Evolutionary conservation across 148 eudicot genomes (phyloP).

Genomic region (Rhododendron griersonianum): DNA sequence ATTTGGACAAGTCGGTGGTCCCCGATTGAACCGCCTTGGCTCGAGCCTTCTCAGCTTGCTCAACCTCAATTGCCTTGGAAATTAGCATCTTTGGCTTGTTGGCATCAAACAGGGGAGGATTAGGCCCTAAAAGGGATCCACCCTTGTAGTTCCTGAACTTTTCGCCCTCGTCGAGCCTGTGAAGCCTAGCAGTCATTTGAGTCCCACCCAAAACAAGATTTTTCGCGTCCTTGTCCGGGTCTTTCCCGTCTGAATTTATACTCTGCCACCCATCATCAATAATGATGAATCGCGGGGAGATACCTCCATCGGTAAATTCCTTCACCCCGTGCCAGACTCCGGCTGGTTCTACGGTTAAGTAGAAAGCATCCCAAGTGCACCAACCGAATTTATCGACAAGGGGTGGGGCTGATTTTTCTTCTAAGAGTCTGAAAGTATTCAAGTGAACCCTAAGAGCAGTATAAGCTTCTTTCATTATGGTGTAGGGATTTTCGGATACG

Average conservation of each 20-base stretch:
- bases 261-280: slow-evolving; percentile 82
- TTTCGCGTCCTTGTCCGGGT: slow-evolving; percentile 33
- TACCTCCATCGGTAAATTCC: slow-evolving; percentile 42
- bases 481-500: slow-evolving; percentile 56
- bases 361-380: slow-evolving; percentile 81
- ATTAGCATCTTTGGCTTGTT: slow-evolving; percentile 51
- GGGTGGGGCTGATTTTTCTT: slow-evolving; percentile 51
- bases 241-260: slow-evolving; percentile 36
- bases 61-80: slow-evolving; percentile 52
- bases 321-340: slow-evolving; percentile 56
- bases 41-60: slow-evolving; percentile 41
- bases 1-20: slow-evolving; percentile 22
- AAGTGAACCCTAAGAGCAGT: slow-evolving; percentile 54
- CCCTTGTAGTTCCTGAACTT: slow-evolving; percentile 48
- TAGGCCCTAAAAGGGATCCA: slow-evolving; percentile 33
- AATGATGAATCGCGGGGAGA: slow-evolving; percentile 45
- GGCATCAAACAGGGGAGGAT: slow-evolving; percentile 40
- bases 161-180: slow-evolving; percentile 48
- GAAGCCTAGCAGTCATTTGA: slow-evolving; percentile 67
- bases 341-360: slow-evolving; percentile 49
- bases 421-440: slow-evolving; percentile 52
- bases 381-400: slow-evolving; percentile 57
- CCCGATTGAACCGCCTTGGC: slow-evolving; percentile 30
- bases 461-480: slow-evolving; percentile 57
- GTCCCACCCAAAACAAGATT: slow-evolving; percentile 52